Evolutionary conservation across 768 basidiomycete species (phyloP).

Genomic region (Omphalotus guepiniiformis): DNA sequence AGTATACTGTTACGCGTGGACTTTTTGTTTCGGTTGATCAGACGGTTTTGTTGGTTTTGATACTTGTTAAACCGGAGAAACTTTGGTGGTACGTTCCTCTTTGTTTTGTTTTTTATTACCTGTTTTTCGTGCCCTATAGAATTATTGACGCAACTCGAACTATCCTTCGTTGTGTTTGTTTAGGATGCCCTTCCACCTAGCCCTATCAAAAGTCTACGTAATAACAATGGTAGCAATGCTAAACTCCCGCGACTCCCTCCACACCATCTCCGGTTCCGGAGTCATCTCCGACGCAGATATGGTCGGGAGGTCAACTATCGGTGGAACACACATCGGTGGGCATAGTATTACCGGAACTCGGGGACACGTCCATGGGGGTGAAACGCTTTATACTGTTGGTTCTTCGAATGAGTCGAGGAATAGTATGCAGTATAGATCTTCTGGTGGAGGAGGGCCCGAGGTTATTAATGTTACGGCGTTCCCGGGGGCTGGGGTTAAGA

Average conservation of each 20-base stretch:
- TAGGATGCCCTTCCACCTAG: not conserved
- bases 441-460: no score
- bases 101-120: not conserved
- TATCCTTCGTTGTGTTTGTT: no score
- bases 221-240: slow-evolving; percentile 1
- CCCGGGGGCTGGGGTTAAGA: no score
- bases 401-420: no score
- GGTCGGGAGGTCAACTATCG: not conserved
- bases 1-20: slow-evolving; percentile 1
- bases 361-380: no score
- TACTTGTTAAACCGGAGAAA: not conserved
- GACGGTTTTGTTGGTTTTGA: not conserved
- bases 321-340: not conserved
- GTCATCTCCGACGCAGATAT: not conserved
- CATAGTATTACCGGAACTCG: no score
- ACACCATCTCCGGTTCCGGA: not conserved
- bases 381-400: no score
- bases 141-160: no score
- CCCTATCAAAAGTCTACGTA: not conserved
- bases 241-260: not conserved
- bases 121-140: no score
- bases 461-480: no score
- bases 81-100: not conserved
- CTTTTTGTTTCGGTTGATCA: not conserved
- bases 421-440: no score